A percentile compares a stretch with the other conserved stretches of the same genome.
Evolutionary conservation across 352 stramenopile species (phyloP).

Genomic region (Blastocystis sp.): DNA sequence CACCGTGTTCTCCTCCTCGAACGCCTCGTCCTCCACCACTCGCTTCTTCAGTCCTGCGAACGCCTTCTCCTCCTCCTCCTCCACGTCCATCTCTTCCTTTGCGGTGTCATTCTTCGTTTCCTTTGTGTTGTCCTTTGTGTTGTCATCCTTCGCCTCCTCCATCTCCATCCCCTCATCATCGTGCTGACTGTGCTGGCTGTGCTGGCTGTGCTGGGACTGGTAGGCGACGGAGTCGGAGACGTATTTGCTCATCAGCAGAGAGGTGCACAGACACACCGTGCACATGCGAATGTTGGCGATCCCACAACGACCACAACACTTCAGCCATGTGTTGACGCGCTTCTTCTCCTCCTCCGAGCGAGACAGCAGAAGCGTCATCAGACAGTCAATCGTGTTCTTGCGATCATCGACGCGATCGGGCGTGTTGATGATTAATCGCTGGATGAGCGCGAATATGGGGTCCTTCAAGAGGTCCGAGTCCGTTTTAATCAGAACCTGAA

Average conservation of each 20-base stretch:
- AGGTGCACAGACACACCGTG: constrained; percentile 6
- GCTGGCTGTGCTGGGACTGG: neutral
- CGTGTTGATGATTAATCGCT: constrained; percentile 64
- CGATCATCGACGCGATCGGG: constrained; percentile 52
- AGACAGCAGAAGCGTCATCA: constrained; percentile 25
- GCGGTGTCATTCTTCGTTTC: neutral
- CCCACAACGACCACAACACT: constrained; percentile 16
- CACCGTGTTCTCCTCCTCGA: constrained; percentile 2
- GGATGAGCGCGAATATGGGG: constrained; percentile 37
- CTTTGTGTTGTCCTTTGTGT: neutral
- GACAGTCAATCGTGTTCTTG: constrained; percentile 35
- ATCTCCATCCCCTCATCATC: neutral
- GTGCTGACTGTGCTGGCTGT: too few species aligned
- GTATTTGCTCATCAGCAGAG: constrained; percentile 37
- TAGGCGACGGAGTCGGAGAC: constrained; percentile 8
- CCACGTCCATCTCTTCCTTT: constrained; percentile 26
- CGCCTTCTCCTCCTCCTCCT: neutral
- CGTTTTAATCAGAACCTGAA: neutral
- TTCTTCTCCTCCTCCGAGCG: constrained; percentile 38
- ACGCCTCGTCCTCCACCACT: neutral
- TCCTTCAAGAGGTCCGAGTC: neutral
- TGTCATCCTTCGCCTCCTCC: neutral
- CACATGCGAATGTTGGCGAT: constrained; percentile 64
- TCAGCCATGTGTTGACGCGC: constrained; percentile 28
- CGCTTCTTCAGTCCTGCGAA: neutral